phyloP scores from a whole-genome alignment of 2,329 filamentous ascomycete species.

The Ascochyta pisi region DNA sequence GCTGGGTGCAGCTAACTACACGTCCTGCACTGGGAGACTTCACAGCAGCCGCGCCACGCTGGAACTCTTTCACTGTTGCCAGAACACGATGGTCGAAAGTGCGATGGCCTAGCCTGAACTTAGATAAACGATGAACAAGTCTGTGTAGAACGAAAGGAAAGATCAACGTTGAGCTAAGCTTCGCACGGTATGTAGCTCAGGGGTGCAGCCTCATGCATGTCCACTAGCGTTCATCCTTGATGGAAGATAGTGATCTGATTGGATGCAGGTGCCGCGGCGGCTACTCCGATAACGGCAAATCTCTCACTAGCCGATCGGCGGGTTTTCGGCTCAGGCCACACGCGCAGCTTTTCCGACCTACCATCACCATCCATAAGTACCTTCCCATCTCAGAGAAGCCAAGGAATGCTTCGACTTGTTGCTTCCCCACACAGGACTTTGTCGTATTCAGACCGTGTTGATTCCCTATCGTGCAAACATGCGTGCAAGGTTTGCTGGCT shows the following conservation, averaged over 20 bases:
- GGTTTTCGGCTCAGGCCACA: background rate
- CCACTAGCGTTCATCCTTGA: conserved; percentile 1
- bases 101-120: background rate
- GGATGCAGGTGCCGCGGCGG: background rate
- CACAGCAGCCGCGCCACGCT: too few relatives aligned
- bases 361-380: background rate
- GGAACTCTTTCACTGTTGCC: too few relatives aligned
- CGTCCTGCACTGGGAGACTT: too few relatives aligned
- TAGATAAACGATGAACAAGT: background rate
- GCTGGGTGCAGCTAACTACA: too few relatives aligned
- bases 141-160: background rate
- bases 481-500: too few relatives aligned
- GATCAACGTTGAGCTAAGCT: conserved; percentile 3
- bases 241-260: background rate
- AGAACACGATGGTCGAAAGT: too few relatives aligned
- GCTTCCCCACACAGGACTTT: background rate
- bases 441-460: background rate
- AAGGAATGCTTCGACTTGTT: background rate
- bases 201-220: background rate
- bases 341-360: background rate
- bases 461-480: background rate
- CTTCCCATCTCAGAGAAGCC: background rate
- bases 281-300: background rate
- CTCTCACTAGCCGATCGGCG: background rate
- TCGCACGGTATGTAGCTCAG: background rate